Evolutionary conservation across 805 yeast genomes (phyloP), one percentile per base, ranked within the genome.

Genomic region (Schwanniomyces polymorphus): DNA sequence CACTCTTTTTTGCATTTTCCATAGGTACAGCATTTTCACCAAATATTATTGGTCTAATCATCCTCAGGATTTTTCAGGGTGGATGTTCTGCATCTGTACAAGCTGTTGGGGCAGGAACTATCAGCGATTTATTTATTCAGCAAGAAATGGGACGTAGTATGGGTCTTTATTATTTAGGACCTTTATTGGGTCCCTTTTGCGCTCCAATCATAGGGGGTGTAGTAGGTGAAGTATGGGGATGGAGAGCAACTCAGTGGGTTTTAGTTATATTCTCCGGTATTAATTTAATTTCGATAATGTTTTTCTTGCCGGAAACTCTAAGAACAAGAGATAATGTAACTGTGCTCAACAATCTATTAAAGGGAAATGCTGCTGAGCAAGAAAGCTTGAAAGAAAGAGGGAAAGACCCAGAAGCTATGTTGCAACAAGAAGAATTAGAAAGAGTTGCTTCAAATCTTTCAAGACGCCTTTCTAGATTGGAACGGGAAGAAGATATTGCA

Each of bases 241-340:
- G 96, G 96, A 74, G 96, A 60, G 88, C 92, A 2, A 87, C 96
- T 2, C 94, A 87, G 58, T 90, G 95, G 92, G 81, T 88, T 44
- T 68, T 88, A 65, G 87, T 85, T 14, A 84, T 86, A 26, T 63
- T 86, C 39, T 79, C 88, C 1, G 89, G 84, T 2, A 62, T 75
- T 11, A 76, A 78, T 42, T 70, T 76, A 23, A 18, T 80, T 0
- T 49, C 79, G 44, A 67, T 89, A 35, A 52, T 80, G 5, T 74
- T 86, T 41, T 68, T 76, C 5, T 68, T 90, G 14, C 97, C 97
- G 0, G 97, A 91, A 59, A 91, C 97, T 0, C 68, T 89, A 38
- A 72, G 91, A 44, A 72, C 73, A 37, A 80, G 80, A 37, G 88
- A 85, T 43, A 81, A 81, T 14, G 68, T 78, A 52, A 82, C 37